These are phyloP conservation scores for Azolla pinnata DNA, from an alignment of 75 land plant species.

Conservation along the genomic window DNA sequence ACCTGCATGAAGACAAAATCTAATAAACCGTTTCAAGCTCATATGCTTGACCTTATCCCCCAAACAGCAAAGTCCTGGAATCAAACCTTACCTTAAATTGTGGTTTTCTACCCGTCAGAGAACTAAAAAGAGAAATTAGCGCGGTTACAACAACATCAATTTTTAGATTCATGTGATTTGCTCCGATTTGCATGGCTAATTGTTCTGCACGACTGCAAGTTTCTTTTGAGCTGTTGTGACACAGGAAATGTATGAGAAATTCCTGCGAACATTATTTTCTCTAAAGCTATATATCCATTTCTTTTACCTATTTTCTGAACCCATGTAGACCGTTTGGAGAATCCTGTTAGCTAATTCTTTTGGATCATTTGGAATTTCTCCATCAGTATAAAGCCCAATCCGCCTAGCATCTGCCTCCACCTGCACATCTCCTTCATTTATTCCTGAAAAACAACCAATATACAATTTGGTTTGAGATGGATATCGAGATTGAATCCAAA, in stretches of 20 bases:
- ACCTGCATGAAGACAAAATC: slow-evolving; percentile 36
- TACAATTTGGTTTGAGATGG: no score
- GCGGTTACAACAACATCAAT: slow-evolving; percentile 79
- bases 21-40: background rate
- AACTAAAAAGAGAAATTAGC: slow-evolving; percentile 60
- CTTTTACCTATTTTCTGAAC: slow-evolving; percentile 91
- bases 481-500: no score
- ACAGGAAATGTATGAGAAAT: background rate
- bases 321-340: slow-evolving; percentile 88
- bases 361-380: slow-evolving; percentile 65
- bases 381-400: slow-evolving; percentile 67
- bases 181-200: slow-evolving; percentile 82
- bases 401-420: slow-evolving; percentile 81
- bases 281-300: background rate
- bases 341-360: slow-evolving; percentile 88
- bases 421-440: slow-evolving; percentile 70
- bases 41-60: background rate
- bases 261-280: background rate
- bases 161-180: slow-evolving; percentile 74
- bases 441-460: slow-evolving; percentile 66
- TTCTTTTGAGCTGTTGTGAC: slow-evolving; percentile 86
- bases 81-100: slow-evolving; percentile 57
- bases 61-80: background rate
- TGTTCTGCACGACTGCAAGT: slow-evolving; percentile 57
- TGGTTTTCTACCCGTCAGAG: slow-evolving; percentile 74